Evolutionary conservation across 345 rosid genomes (phyloP), one percentile per base, ranked within the genome.

Genomic region (Erodium maritimum): DNA sequence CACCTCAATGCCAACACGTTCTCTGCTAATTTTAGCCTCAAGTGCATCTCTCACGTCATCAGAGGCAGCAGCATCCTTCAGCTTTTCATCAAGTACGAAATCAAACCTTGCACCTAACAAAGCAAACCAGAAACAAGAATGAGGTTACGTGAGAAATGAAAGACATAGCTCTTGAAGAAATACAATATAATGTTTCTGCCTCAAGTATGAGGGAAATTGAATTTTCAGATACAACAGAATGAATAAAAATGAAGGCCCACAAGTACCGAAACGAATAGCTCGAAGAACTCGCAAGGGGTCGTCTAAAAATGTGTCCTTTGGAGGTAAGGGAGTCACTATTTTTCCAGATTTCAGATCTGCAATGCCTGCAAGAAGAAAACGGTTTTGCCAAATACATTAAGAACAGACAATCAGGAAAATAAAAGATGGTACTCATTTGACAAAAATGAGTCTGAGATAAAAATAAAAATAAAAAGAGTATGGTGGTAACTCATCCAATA

Each of bases 271-370:
- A 51, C 98, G 98, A 75, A 91, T 80, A 68, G 98, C 96, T 67
- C 98, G 81, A 63, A 91, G 96, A 68, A 91, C 94, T 45, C 96
- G 81, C 65, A 91, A 76, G 17, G 96, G 98, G 71, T 91, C 98
- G 80, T 91, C 98, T 76, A 88, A 69, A 75, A 91, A 91, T 0
- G 98, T 91, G 63, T 80, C 84, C 72, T 77, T 86, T 61, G 98
- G 85, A 67, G 84, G 79, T 64, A 88, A 69, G 62, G 98, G 98
- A 57, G 98, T 91, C 50, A 81, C 96, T 65, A 91, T 83, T 68
- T 68, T 82, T 74, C 96, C 95, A 17, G 76, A 78, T 75, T 76
- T 83, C 24, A 91, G 84, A 76, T 91, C 98, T 5, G 65, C 77
- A 61, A 88, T 82, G 52, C 96, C 97, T 91, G 79, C 52, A 23